Conservation (phyloP, 306 rosid genomes). For the Prunus salicina region DNA sequence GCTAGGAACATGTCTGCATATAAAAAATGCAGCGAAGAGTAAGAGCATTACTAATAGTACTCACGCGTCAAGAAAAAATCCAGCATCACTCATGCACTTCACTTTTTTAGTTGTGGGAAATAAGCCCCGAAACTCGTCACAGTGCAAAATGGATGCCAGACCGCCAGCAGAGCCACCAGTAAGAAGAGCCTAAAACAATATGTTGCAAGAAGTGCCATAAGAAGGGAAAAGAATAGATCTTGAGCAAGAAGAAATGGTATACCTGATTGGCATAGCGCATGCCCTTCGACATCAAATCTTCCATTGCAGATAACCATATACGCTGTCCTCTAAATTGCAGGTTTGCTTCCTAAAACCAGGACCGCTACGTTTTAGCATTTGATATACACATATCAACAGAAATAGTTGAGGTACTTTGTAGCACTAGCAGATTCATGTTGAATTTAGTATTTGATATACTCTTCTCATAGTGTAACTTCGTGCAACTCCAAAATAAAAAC, state of each 20-base stretch:
- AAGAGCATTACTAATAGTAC: slow-evolving; percentile 15
- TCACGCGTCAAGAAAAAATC: slow-evolving; percentile 69
- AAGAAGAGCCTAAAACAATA: slow-evolving; percentile 65
- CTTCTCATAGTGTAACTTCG: no score
- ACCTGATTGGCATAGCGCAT: slow-evolving; percentile 71
- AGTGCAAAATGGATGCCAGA: slow-evolving; percentile 73
- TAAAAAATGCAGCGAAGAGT: slow-evolving; percentile 6
- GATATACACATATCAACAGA: neutral
- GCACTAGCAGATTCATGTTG: neutral
- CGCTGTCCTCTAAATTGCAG: slow-evolving; percentile 80
- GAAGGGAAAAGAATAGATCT: neutral
- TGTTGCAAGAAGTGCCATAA: neutral
- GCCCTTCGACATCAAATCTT: slow-evolving; percentile 66
- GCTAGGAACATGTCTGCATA: neutral
- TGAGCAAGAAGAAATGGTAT: neutral
- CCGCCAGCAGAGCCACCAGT: slow-evolving; percentile 93
- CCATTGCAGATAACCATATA: slow-evolving; percentile 77
- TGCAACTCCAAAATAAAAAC: neutral
- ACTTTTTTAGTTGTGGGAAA: slow-evolving; percentile 60
- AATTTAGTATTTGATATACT: slow-evolving; percentile 9
- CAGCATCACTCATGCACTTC: slow-evolving; percentile 87
- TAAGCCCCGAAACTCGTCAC: slow-evolving; percentile 59
- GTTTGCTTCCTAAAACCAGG: slow-evolving; percentile 41
- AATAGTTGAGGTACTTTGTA: neutral
- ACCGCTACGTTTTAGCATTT: slow-evolving; percentile 7